Percentiles rank a stretch among this genome's conserved stretches.
Conservation (phyloP, 2,329 filamentous ascomycete genomes). For the Thelonectria rubi region DNA sequence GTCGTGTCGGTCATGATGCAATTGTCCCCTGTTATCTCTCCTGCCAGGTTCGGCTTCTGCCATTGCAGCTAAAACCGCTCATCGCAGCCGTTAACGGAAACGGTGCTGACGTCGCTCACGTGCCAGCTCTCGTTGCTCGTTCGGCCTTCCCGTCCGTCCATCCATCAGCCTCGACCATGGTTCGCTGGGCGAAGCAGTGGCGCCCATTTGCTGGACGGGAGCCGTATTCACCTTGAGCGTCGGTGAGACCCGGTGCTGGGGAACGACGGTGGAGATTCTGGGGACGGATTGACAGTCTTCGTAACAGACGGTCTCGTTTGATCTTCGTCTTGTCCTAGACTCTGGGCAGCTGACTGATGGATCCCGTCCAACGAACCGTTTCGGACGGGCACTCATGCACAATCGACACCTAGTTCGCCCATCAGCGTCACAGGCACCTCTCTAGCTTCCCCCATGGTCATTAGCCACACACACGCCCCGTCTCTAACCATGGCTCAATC, state of each 20-base stretch:
- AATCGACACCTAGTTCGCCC: background rate
- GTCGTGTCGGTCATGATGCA: conserved; percentile 27
- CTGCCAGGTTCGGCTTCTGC: background rate
- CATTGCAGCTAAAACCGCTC: conserved; percentile 10
- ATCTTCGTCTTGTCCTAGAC: conserved; percentile 29
- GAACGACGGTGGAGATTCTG: conserved; percentile 21
- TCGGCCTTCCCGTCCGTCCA: conserved; percentile 1
- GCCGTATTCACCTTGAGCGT: background rate
- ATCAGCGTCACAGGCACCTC: background rate
- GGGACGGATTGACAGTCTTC: conserved; percentile 28
- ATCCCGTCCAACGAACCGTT: conserved; percentile 33
- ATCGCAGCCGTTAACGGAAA: conserved; percentile 26
- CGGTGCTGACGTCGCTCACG: conserved; percentile 35
- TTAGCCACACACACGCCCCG: too few species aligned
- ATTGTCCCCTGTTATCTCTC: conserved; percentile 12
- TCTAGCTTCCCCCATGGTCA: too few species aligned
- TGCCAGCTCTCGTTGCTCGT: conserved; percentile 14
- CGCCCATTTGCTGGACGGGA: background rate
- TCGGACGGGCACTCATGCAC: conserved; percentile 31
- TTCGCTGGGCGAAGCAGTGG: too few species aligned
- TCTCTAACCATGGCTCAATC: too few species aligned
- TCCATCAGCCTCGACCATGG: background rate
- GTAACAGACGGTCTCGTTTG: conserved; percentile 33
- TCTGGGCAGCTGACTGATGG: conserved; percentile 20
- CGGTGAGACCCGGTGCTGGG: conserved; percentile 27